Percentiles rank a stretch among this genome's conserved stretches.
These are phyloP conservation scores for Yamadazyma takamatsuzukensis DNA, from an alignment of 805 yeast genomes.

Conservation along the genomic window DNA sequence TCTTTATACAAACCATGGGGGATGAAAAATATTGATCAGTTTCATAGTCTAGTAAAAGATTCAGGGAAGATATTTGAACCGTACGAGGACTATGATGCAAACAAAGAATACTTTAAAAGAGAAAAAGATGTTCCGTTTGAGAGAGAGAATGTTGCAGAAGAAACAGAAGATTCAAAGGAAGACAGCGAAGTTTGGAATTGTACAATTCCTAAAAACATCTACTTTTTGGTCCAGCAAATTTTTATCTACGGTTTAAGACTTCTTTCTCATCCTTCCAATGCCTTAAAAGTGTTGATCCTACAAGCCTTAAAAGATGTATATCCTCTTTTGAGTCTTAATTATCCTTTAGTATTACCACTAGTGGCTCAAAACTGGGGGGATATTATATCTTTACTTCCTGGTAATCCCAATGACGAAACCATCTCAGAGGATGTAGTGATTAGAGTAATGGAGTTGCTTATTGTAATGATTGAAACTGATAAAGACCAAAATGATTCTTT, in stretches of 20 bases:
- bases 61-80: constrained; percentile 25
- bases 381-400: constrained; percentile 12
- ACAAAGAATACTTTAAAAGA: constrained; percentile 35
- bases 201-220: constrained; percentile 59
- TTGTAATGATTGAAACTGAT: constrained; percentile 26
- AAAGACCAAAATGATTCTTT: constrained; percentile 42
- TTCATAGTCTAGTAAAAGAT: constrained; percentile 42
- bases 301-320: constrained; percentile 34
- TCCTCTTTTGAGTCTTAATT: constrained; percentile 30
- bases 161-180: constrained; percentile 14
- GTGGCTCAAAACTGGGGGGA: constrained; percentile 33
- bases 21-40: constrained; percentile 39
- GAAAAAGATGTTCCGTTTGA: constrained; percentile 35
- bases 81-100: constrained; percentile 27
- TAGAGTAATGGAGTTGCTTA: constrained; percentile 27
- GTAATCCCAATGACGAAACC: constrained; percentile 1
- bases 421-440: constrained; percentile 10
- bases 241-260: constrained; percentile 66
- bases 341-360: constrained; percentile 27
- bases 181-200: constrained; percentile 53
- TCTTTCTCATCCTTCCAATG: constrained; percentile 61
- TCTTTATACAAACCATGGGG: constrained; percentile 58
- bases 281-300: constrained; percentile 55
- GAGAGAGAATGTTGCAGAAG: constrained; percentile 21
- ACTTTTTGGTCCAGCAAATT: constrained; percentile 56